Conservation (phyloP, 139 green algal species). For the Micromonas commoda region DNA sequence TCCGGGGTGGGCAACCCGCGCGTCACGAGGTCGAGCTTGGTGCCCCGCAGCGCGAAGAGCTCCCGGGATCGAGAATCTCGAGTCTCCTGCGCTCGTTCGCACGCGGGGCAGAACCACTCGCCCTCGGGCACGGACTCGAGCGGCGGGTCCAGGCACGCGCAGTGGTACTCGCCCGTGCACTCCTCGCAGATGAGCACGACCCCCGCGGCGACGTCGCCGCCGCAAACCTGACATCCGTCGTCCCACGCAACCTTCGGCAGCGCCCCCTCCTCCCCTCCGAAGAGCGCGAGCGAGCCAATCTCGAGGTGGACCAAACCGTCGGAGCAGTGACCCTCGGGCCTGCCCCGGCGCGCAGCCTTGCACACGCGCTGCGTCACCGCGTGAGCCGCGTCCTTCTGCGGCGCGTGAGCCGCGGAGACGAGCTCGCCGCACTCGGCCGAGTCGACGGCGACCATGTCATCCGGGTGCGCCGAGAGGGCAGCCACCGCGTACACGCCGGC, state of each 20-base stretch:
- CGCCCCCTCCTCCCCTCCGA: neutral
- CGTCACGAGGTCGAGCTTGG: too few relatives aligned
- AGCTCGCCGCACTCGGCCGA: neutral
- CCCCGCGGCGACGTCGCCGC: neutral
- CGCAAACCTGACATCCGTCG: neutral
- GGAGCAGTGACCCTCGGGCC: neutral
- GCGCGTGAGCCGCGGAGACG: neutral
- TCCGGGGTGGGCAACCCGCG: neutral
- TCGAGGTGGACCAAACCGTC: neutral
- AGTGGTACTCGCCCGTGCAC: constrained; percentile 25
- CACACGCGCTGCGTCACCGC: neutral
- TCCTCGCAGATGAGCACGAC: constrained; percentile 27
- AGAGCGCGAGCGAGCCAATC: neutral
- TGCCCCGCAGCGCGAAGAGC: too few relatives aligned
- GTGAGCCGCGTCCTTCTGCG: neutral
- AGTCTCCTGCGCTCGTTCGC: constrained; percentile 1
- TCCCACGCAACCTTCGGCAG: neutral
- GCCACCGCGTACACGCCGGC: neutral
- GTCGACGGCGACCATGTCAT: neutral
- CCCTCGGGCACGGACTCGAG: constrained; percentile 16
- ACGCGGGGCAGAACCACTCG: constrained; percentile 33
- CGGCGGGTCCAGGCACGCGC: constrained; percentile 13
- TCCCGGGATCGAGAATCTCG: too few relatives aligned
- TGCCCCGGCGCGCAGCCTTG: neutral
- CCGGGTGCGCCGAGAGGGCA: neutral